Base-by-base conservation (phyloP, 1,139 yeast species). In the Debaryomyces udenii region DNA sequence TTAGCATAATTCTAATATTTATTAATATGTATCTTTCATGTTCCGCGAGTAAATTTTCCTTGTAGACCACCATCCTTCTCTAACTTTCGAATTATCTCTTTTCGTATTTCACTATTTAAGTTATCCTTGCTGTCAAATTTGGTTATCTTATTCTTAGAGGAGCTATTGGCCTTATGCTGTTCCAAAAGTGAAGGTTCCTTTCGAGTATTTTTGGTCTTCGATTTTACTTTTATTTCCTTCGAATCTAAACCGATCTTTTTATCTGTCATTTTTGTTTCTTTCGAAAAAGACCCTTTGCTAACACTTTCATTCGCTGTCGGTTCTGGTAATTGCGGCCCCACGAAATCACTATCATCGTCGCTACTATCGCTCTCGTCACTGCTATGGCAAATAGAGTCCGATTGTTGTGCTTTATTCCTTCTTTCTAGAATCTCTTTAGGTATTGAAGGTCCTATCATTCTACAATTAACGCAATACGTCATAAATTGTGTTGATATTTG, bases 71-170 rank as follows among this genome's bases (percentile, higher is more conserved):
- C 53, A 22, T 43, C 42, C 22, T 44, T 36, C 15, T 45, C 40
- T 11, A 50, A 35, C 15, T 48, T 50, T 36, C 44, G 36, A 31
- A 50, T 28, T 17, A 50, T 39, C 42, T 51, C 55, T 31, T 46
- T 45, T 37, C 47, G 46, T 9, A 49, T 46, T 32, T 51, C 54
- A 13, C 45, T 49, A 37, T 44, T 43, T 10, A 51, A 39, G n/a
- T 39, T 44, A 23, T 44, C 42, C 6, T 45, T 43, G 28, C 40
- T 45, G 31, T 49, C 53, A 32, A 41, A 51, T 29, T 47, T 46
- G 26, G 40, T 46, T 4, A 42, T 37, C 16, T 42, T 42, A 26
- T 43, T 39, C 30, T 42, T 40, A n/a, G 13, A 11, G 9, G 39
- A 27, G n/a, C 28, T 34, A 31, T 43, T 50, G 28, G 40, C 32